Percentiles rank a stretch among this genome's conserved stretches.
Conservation (phyloP, 441 rosid species). For the Arabidopsis lyrata region DNA sequence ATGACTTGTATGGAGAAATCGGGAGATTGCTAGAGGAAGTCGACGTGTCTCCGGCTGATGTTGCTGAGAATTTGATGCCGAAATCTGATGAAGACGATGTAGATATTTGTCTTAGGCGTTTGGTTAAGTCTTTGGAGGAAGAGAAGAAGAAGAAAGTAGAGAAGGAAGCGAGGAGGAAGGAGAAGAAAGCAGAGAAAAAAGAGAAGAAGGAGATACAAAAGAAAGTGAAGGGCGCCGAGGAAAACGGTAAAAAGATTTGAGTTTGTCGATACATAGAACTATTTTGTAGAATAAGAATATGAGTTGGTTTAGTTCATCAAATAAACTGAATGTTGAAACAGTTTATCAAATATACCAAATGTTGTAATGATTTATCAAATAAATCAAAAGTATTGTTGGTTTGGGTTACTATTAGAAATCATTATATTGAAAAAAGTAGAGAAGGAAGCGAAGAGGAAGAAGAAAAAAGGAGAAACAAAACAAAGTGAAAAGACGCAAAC, state of each 20-base stretch:
- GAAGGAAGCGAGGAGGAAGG: not conserved
- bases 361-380: no score
- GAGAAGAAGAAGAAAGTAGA: not conserved
- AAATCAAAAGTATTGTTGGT: no score
- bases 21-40: not conserved
- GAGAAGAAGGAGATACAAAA: no score
- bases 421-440: not conserved
- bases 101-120: not conserved
- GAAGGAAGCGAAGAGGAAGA: not conserved
- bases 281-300: no score
- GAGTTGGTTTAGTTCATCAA: no score
- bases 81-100: slow-evolving; percentile 16
- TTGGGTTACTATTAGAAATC: no score
- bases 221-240: no score
- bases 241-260: no score
- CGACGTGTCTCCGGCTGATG: not conserved
- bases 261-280: no score
- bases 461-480: not conserved
- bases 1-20: not conserved
- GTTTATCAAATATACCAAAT: no score
- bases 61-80: slow-evolving; percentile 7
- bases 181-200: not conserved
- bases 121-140: slow-evolving; percentile 7
- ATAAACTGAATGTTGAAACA: no score
- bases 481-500: no score